Evolutionary conservation across 306 rosid species (phyloP).

Genomic region (Dryas drummondii): DNA sequence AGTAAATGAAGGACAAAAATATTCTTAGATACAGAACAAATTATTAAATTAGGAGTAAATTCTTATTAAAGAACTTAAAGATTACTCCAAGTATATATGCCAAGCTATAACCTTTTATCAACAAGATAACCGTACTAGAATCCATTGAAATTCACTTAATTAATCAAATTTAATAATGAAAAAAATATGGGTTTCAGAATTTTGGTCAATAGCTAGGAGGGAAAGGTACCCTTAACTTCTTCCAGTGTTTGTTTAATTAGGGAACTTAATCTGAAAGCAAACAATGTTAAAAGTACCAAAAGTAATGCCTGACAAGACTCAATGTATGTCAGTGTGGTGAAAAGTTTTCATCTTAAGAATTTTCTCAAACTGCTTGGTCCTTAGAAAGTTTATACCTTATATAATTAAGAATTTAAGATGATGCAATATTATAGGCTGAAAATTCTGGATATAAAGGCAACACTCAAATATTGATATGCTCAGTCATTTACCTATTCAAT

Average conservation of each 20-base stretch:
- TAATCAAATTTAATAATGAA: background rate
- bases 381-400: background rate
- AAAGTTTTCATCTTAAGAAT: background rate
- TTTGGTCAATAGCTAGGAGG: background rate
- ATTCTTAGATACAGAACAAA: background rate
- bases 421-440: background rate
- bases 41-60: background rate
- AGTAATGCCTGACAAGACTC: background rate
- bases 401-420: background rate
- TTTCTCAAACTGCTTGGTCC: background rate
- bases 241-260: background rate
- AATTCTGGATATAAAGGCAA: no score
- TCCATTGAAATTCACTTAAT: background rate
- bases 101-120: background rate
- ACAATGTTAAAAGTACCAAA: background rate
- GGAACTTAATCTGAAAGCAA: constrained; percentile 7
- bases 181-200: background rate
- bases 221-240: background rate
- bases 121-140: background rate
- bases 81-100: constrained; percentile 21
- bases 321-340: background rate
- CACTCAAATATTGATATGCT: no score
- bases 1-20: no score
- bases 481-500: background rate
- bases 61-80: constrained; percentile 1